Evolutionary conservation across 164 flowering plant genomes (phyloP).

Genomic region (Warburgia ugandensis): DNA sequence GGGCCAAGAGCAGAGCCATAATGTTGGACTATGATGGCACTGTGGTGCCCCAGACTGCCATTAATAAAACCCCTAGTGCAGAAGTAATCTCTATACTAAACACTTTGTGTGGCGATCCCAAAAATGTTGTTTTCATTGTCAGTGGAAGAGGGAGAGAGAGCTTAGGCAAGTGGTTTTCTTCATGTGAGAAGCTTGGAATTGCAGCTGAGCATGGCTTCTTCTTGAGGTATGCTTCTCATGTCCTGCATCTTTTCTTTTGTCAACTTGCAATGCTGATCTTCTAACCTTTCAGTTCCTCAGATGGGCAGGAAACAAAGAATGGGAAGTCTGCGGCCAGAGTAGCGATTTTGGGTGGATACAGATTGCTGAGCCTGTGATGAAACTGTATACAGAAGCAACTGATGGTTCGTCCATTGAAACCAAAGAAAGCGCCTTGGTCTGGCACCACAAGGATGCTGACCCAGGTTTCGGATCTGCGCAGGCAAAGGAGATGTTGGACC

Average conservation of each 20-base stretch:
- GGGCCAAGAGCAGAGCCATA: constrained; percentile 49
- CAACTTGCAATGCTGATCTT: constrained; percentile 9
- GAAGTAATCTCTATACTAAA: constrained; percentile 51
- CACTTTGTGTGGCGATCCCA: constrained; percentile 43
- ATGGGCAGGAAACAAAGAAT: constrained; percentile 35
- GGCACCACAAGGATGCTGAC: constrained; percentile 54
- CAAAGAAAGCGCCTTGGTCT: constrained; percentile 53
- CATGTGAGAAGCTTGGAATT: constrained; percentile 66
- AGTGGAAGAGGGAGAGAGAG: constrained; percentile 71
- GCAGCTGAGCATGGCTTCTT: constrained; percentile 84
- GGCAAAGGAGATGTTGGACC: constrained; percentile 55
- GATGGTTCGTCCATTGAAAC: constrained; percentile 44
- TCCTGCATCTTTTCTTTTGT: constrained; percentile 38
- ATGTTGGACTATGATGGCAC: constrained; percentile 79
- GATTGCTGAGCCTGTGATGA: constrained; percentile 33
- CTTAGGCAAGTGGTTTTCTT: constrained; percentile 67
- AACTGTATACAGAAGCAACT: constrained; percentile 13
- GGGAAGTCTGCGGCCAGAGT: constrained; percentile 40
- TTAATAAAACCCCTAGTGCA: constrained; percentile 53
- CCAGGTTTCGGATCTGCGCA: constrained; percentile 45
- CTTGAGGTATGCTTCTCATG: constrained; percentile 40
- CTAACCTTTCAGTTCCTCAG: constrained; percentile 21
- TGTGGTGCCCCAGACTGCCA: constrained; percentile 62
- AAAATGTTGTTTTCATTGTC: constrained; percentile 59
- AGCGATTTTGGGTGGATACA: constrained; percentile 47